phyloP scores from a whole-genome alignment of 352 stramenopile genomes.

The Phytophthora cajani region DNA sequence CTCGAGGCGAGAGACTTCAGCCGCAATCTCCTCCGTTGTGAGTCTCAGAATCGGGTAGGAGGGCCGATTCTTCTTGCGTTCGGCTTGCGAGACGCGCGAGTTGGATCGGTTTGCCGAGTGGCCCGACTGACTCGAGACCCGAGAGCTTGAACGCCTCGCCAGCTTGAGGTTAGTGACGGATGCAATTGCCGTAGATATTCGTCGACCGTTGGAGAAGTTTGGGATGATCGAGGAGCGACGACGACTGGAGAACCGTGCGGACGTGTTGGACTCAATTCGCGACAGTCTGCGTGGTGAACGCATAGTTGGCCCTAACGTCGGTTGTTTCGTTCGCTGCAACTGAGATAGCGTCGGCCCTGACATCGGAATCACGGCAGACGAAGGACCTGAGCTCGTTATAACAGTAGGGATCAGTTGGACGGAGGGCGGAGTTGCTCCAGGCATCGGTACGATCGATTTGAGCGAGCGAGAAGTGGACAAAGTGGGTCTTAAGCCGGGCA shows the following conservation, averaged over 20 bases:
- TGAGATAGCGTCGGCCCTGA: not conserved
- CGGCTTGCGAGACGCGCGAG: not conserved
- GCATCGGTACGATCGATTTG: not conserved
- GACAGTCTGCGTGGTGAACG: not conserved
- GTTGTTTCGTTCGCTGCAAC: not conserved
- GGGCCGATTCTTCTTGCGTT: not conserved
- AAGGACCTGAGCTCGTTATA: not conserved
- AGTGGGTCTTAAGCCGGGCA: not conserved
- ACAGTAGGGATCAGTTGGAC: not conserved
- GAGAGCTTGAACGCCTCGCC: conserved; percentile 8
- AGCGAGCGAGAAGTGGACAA: not conserved
- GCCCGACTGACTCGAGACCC: not conserved
- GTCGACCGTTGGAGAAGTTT: not conserved
- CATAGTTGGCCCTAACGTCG: not conserved
- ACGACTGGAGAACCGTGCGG: not conserved
- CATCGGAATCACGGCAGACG: not conserved
- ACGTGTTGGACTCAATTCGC: not conserved
- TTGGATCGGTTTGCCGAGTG: not conserved
- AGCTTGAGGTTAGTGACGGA: not conserved
- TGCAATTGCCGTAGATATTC: not conserved
- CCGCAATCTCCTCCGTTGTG: not conserved
- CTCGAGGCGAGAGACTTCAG: conserved; percentile 8
- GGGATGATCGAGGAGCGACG: not conserved
- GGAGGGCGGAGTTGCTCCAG: not conserved
- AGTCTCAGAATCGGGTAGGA: not conserved